Percentiles rank a stretch among this genome's conserved stretches.
Evolutionary conservation across 2,329 filamentous ascomycete species (phyloP).

Genomic region (Aspergillus udagawae): DNA sequence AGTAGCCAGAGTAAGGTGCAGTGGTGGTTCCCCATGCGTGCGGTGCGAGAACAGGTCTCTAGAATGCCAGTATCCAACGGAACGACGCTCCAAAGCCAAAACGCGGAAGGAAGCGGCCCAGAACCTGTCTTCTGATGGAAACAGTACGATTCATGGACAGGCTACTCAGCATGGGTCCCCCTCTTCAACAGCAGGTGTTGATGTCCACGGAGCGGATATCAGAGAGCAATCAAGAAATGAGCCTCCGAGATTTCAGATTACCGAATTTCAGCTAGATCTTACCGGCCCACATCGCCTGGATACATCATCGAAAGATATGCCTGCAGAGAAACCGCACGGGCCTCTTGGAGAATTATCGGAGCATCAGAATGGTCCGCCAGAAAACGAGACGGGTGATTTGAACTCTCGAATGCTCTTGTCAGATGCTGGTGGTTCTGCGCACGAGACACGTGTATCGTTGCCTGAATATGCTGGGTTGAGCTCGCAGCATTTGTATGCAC

Average conservation of each 20-base stretch:
- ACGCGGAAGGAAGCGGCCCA: constrained; percentile 13
- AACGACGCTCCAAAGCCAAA: constrained; percentile 34
- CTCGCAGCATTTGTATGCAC: constrained; percentile 7
- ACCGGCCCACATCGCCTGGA: constrained; percentile 3
- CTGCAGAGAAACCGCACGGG: neutral
- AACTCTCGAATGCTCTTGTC: neutral
- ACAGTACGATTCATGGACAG: constrained; percentile 7
- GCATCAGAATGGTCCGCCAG: neutral
- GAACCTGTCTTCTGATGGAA: constrained; percentile 5
- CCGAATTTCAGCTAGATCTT: constrained; percentile 22
- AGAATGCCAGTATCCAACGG: constrained; percentile 38
- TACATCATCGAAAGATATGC: constrained; percentile 4
- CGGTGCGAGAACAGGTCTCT: constrained; percentile 36
- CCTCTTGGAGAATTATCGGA: neutral
- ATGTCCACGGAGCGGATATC: neutral
- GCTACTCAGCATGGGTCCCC: constrained; percentile 4
- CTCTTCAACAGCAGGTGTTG: neutral
- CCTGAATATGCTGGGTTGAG: constrained; percentile 9
- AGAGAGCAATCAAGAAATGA: constrained; percentile 2
- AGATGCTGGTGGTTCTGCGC: constrained; percentile 4
- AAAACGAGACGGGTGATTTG: constrained; percentile 4
- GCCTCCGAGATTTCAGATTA: constrained; percentile 11
- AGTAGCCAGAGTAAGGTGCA: constrained; percentile 37
- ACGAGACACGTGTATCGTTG: constrained; percentile 9
- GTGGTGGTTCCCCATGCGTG: constrained; percentile 34